A percentile compares a stretch with the other conserved stretches of the same genome.
phyloP scores from a whole-genome alignment of 192 early-diverging fungal genomes.

The Coemansia sp. region DNA sequence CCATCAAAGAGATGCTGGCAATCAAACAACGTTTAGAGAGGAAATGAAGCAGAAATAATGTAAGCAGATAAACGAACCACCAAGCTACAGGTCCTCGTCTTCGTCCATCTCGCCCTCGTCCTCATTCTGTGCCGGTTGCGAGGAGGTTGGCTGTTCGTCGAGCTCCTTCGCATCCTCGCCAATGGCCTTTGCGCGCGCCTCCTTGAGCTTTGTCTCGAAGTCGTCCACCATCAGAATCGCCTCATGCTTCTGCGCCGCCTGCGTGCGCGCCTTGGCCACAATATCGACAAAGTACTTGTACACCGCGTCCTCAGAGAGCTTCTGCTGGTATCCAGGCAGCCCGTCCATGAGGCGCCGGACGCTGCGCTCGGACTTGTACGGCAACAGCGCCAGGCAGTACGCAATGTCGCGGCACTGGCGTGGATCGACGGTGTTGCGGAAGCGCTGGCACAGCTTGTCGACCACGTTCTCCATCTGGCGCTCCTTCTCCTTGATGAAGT shows the following conservation, averaged over 20 bases:
- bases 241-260: conserved; percentile 68
- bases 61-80: not conserved
- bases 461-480: conserved; percentile 93
- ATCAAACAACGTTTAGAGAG: not conserved
- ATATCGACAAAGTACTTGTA: conserved; percentile 89
- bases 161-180: conserved; percentile 58
- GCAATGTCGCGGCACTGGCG: conserved; percentile 91
- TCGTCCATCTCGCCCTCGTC: conserved; percentile 17
- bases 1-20: not conserved
- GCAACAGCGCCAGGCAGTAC: conserved; percentile 87
- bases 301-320: conserved; percentile 82
- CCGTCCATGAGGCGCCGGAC: conserved; percentile 84
- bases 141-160: not conserved
- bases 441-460: conserved; percentile 95
- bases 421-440: conserved; percentile 74
- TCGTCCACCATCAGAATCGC: conserved; percentile 82
- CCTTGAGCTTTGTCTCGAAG: conserved; percentile 77
- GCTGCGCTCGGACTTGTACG: conserved; percentile 85
- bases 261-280: conserved; percentile 69
- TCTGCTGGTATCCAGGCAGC: conserved; percentile 87
- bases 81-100: conserved; percentile 9
- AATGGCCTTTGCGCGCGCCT: conserved; percentile 67
- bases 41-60: not conserved
- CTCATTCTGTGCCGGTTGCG: conserved; percentile 14
- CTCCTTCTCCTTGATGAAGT: conserved; percentile 91